Conservation (phyloP, 805 yeast species). For the Kodamaea leandrae region DNA sequence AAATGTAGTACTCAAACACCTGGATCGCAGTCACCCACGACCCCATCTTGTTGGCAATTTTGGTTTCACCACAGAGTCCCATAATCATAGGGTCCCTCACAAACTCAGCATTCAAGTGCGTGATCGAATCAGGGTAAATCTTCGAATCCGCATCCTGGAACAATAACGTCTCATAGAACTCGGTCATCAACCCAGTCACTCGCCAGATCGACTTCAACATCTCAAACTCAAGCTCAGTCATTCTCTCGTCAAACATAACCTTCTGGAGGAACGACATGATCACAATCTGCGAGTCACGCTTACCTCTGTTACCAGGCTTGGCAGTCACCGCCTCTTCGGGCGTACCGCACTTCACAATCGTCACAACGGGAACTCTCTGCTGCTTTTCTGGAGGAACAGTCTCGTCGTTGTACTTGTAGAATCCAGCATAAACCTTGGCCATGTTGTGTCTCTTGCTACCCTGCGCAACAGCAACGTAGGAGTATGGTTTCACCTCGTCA, state of each 20-base stretch:
- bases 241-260: constrained; percentile 87
- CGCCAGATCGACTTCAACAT: constrained; percentile 73
- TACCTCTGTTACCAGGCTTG: constrained; percentile 91
- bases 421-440: constrained; percentile 96
- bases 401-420: constrained; percentile 76
- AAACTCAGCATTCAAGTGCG: constrained; percentile 89
- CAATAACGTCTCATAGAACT: constrained; percentile 72
- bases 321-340: constrained; percentile 66
- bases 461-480: constrained; percentile 93
- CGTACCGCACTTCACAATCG: constrained; percentile 85
- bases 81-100: constrained; percentile 80
- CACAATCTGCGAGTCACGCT: constrained; percentile 90
- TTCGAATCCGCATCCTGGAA: constrained; percentile 97
- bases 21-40: constrained; percentile 93
- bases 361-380: constrained; percentile 76
- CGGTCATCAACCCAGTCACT: constrained; percentile 82
- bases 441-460: constrained; percentile 94
- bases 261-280: constrained; percentile 87
- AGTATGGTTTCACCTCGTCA: constrained; percentile 75
- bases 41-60: constrained; percentile 75
- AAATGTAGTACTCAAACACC: constrained; percentile 88
- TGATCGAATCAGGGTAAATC: constrained; percentile 80
- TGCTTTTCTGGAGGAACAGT: constrained; percentile 80
- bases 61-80: constrained; percentile 96
- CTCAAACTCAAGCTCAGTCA: constrained; percentile 86